Percentiles rank a stretch among this genome's conserved stretches.
Conservation (phyloP, 2,329 filamentous ascomycete genomes). For the Trichoderma sp. region DNA sequence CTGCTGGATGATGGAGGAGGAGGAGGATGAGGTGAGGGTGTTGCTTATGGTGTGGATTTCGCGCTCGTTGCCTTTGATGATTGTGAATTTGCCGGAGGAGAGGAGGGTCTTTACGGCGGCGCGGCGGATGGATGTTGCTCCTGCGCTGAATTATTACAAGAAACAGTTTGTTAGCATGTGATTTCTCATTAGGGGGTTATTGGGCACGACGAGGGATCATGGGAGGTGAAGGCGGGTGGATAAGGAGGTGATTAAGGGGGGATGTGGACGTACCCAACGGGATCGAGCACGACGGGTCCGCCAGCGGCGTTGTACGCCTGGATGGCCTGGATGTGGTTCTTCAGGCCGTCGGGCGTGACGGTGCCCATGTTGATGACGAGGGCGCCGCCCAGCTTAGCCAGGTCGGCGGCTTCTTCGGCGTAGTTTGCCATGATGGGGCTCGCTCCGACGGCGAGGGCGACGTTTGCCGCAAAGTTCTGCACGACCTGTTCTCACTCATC, state of each 20-base stretch:
- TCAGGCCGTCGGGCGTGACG: slow-evolving; percentile 72
- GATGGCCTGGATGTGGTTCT: slow-evolving; percentile 73
- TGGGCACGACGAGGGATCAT: neutral
- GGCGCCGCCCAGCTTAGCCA: slow-evolving; percentile 74
- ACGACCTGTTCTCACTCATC: slow-evolving; percentile 59
- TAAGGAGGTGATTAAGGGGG: no score
- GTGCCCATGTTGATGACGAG: slow-evolving; percentile 96
- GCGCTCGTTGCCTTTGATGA: slow-evolving; percentile 93
- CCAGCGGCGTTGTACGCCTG: slow-evolving; percentile 77
- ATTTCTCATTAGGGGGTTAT: no score
- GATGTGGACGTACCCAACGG: slow-evolving; percentile 66
- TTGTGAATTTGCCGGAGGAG: slow-evolving; percentile 72
- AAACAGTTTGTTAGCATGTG: neutral
- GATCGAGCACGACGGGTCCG: slow-evolving; percentile 80
- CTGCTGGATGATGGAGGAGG: slow-evolving; percentile 63
- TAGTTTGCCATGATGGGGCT: slow-evolving; percentile 95
- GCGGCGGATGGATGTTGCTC: slow-evolving; percentile 75
- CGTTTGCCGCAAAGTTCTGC: slow-evolving; percentile 91
- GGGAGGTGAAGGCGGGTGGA: neutral
- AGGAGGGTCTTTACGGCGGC: slow-evolving; percentile 72
- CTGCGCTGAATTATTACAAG: slow-evolving; percentile 55
- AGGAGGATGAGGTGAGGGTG: neutral
- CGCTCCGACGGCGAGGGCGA: slow-evolving; percentile 79
- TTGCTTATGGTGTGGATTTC: slow-evolving; percentile 78
- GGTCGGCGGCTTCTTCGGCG: slow-evolving; percentile 76